Conservation (phyloP, 768 basidiomycete species). For the Filobasidium floriforme region DNA sequence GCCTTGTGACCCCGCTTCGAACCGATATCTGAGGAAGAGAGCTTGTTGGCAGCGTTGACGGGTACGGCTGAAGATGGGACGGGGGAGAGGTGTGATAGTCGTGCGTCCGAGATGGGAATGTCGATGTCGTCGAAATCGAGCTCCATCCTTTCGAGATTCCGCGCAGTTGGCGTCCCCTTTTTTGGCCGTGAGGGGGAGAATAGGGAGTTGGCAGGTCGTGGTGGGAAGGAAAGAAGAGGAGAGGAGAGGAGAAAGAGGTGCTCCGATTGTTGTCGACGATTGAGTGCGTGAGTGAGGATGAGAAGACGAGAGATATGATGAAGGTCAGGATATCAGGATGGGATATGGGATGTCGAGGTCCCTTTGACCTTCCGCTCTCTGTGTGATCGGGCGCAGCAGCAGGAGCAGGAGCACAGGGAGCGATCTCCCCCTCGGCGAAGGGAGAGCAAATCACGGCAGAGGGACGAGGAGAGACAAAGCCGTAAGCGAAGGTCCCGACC, state of each 20-base stretch:
- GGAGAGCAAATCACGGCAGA: too few relatives aligned
- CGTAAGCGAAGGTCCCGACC: too few relatives aligned
- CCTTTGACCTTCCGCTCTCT: too few relatives aligned
- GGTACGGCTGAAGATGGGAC: too few relatives aligned
- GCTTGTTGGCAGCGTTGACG: too few relatives aligned
- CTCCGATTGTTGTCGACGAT: too few relatives aligned
- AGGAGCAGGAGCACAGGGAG: too few relatives aligned
- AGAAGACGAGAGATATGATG: neutral
- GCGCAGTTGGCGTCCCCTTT: neutral
- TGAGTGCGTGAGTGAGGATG: neutral
- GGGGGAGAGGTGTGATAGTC: neutral
- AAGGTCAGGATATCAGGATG: neutral
- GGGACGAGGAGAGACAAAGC: too few relatives aligned
- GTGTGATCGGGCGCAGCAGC: too few relatives aligned
- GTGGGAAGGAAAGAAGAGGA: neutral
- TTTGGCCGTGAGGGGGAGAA: neutral
- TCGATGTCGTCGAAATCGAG: conserved; percentile 8
- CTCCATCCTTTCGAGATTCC: neutral
- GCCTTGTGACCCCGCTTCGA: neutral
- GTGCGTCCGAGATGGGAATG: conserved; percentile 2
- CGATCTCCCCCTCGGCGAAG: too few relatives aligned
- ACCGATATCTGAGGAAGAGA: neutral
- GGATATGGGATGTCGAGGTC: too few relatives aligned
- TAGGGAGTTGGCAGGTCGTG: neutral
- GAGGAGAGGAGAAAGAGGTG: neutral